phyloP scores from a whole-genome alignment of 805 yeast genomes.

The Wickerhamiella alocasiicola region DNA sequence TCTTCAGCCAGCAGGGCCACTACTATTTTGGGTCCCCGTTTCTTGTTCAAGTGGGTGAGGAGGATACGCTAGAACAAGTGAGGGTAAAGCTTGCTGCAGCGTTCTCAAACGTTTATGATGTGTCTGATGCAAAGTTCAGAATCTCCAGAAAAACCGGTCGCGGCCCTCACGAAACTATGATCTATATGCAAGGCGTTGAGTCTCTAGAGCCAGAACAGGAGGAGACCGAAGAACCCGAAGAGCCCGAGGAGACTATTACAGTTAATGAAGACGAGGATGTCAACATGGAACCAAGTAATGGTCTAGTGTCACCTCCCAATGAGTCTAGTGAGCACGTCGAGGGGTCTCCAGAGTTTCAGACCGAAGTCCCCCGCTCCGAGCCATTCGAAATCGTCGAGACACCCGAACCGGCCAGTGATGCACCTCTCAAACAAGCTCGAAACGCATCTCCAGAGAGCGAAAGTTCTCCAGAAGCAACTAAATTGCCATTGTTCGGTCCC shows the following conservation, averaged over 20 bases:
- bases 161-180: background rate
- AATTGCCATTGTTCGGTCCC: background rate
- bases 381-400: constrained; percentile 7
- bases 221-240: background rate
- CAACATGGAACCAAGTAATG: background rate
- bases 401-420: background rate
- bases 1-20: background rate
- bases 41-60: constrained; percentile 43
- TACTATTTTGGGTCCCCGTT: constrained; percentile 64
- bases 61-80: constrained; percentile 31
- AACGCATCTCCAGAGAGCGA: no score
- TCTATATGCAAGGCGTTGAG: constrained; percentile 3
- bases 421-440: background rate
- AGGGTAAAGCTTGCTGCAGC: background rate
- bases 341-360: background rate
- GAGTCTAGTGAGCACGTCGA: no score
- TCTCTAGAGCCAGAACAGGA: background rate
- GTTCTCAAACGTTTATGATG: background rate
- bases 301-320: no score
- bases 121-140: background rate
- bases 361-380: background rate
- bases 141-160: background rate
- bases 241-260: background rate
- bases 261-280: background rate
- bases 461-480: background rate